Conservation (phyloP, 2,329 filamentous ascomycete genomes). For the Achaetomium macrosporum region DNA sequence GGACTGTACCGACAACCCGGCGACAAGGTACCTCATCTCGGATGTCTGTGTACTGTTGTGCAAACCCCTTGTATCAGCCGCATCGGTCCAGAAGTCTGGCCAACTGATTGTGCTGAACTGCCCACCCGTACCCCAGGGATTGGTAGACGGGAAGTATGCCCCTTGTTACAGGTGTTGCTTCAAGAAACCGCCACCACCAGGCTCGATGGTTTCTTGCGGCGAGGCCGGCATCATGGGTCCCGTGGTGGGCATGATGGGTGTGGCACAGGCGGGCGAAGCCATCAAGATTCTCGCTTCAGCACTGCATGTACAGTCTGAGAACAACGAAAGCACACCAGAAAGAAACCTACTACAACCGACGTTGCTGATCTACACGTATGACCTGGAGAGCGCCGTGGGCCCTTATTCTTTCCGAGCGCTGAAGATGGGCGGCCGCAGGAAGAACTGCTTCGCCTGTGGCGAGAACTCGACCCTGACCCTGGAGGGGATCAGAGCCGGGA, state of each 20-base stretch:
- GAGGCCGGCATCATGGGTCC: conserved; percentile 91
- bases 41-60: conserved; percentile 76
- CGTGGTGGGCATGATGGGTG: conserved; percentile 88
- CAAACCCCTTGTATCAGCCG: conserved; percentile 82
- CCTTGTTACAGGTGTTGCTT: conserved; percentile 96
- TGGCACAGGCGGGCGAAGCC: conserved; percentile 83
- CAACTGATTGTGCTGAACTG: conserved; percentile 86
- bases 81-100: conserved; percentile 80
- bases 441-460: conserved; percentile 73
- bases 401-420: conserved; percentile 61
- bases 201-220: conserved; percentile 77
- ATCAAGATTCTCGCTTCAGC: conserved; percentile 66
- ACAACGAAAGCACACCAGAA: not conserved
- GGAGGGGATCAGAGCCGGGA: conserved; percentile 56
- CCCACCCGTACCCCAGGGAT: conserved; percentile 58
- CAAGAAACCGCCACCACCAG: conserved; percentile 76
- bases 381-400: conserved; percentile 28
- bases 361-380: conserved; percentile 45
- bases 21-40: conserved; percentile 85
- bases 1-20: conserved; percentile 92
- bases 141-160: conserved; percentile 48
- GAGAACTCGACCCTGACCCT: conserved; percentile 55
- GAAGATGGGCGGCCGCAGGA: conserved; percentile 62
- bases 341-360: conserved; percentile 20
- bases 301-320: conserved; percentile 20